Percentiles rank a stretch among this genome's conserved stretches.
Conservation (phyloP, 805 yeast species). For the Candida orba region DNA sequence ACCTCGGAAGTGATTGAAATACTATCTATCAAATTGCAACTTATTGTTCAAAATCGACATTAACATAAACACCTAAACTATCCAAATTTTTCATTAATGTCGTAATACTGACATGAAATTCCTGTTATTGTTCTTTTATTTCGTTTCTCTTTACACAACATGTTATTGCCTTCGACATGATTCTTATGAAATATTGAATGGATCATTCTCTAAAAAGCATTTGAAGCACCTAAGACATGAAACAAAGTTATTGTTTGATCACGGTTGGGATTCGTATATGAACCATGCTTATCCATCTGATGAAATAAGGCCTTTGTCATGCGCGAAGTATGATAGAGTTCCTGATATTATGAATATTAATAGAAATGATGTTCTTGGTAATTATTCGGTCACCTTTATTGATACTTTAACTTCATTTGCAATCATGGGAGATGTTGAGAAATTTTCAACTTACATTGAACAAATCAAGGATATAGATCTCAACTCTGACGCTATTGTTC, state of each 20-base stretch:
- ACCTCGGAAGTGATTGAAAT: no score
- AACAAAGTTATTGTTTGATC: conserved; percentile 54
- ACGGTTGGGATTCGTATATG: conserved; percentile 70
- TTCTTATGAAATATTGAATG: conserved; percentile 1
- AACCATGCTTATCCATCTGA: conserved; percentile 71
- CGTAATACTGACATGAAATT: not conserved
- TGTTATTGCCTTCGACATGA: not conserved
- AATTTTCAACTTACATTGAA: conserved; percentile 40
- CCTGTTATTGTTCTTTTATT: not conserved
- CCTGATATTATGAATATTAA: conserved; percentile 44
- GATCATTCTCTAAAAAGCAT: conserved; percentile 23
- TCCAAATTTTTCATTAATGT: not conserved
- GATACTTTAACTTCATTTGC: conserved; percentile 79
- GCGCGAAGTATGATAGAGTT: conserved; percentile 64
- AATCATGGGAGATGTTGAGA: conserved; percentile 55
- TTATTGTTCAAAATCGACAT: no score
- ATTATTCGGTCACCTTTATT: conserved; percentile 67
- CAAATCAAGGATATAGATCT: conserved; percentile 38
- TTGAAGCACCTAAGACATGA: conserved; percentile 30
- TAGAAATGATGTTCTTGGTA: conserved; percentile 81
- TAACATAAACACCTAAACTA: no score
- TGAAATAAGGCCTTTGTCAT: conserved; percentile 69
- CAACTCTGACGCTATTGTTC: conserved; percentile 62
- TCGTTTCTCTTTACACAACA: not conserved
- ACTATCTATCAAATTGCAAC: no score